Conservation (phyloP, 805 yeast species). For the Candida ficus region DNA sequence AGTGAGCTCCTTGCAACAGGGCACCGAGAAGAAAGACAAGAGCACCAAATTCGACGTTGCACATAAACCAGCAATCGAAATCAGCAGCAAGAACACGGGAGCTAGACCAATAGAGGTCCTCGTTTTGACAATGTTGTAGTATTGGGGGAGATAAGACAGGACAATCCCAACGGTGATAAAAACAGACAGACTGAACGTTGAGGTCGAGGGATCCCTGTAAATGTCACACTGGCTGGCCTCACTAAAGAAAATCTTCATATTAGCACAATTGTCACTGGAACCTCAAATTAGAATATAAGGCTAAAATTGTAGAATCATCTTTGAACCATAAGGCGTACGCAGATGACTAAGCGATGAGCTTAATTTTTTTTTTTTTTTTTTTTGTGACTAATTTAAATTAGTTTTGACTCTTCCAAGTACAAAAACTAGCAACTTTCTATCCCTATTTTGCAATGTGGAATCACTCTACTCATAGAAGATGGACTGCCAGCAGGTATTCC, state of each 20-base stretch:
- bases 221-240: slow-evolving; percentile 17
- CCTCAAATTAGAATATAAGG: too few relatives aligned
- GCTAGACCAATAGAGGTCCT: slow-evolving; percentile 74
- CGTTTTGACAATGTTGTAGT: slow-evolving; percentile 49
- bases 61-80: slow-evolving; percentile 62
- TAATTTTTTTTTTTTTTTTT: background rate
- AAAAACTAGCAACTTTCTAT: too few relatives aligned
- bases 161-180: slow-evolving; percentile 62
- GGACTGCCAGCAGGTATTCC: slow-evolving; percentile 17
- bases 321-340: background rate
- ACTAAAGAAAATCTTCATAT: too few relatives aligned
- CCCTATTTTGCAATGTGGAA: background rate
- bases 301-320: too few relatives aligned
- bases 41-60: slow-evolving; percentile 63
- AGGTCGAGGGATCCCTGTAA: slow-evolving; percentile 38
- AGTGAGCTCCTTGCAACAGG: slow-evolving; percentile 50
- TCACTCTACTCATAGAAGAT: background rate
- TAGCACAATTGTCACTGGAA: too few relatives aligned
- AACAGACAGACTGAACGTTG: slow-evolving; percentile 45
- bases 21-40: slow-evolving; percentile 53
- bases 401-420: too few relatives aligned
- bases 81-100: slow-evolving; percentile 64
- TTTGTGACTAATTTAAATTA: background rate
- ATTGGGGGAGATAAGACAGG: slow-evolving; percentile 73
- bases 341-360: slow-evolving; percentile 1